A percentile compares a stretch with the other conserved stretches of the same genome.
Evolutionary conservation across 345 rosid species (phyloP).

Genomic region (Draba incana): DNA sequence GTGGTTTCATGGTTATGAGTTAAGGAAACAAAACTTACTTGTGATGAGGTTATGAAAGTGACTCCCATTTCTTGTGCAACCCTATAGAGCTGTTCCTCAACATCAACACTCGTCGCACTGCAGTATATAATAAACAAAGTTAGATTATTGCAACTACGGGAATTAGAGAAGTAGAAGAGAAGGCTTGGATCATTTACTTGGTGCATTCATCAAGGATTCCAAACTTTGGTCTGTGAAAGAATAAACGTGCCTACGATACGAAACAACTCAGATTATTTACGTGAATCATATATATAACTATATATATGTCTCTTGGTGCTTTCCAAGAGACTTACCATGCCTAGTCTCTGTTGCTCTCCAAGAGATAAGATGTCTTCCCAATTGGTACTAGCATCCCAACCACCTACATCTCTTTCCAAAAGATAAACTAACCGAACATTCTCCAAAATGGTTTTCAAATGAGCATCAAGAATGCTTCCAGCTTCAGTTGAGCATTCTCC

Average conservation of each 20-base stretch:
- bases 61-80: conserved; percentile 81
- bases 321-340: conserved; percentile 67
- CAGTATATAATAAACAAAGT: too few relatives aligned
- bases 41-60: conserved; percentile 92
- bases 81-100: conserved; percentile 93
- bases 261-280: conserved; percentile 31
- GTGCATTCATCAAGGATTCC: conserved; percentile 99
- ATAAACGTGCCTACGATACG: conserved; percentile 75
- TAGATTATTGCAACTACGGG: too few relatives aligned
- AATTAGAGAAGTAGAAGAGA: too few relatives aligned
- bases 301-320: conserved; percentile 1
- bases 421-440: conserved; percentile 85
- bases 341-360: conserved; percentile 97
- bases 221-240: conserved; percentile 91
- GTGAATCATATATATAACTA: background rate
- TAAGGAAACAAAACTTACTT: conserved; percentile 49
- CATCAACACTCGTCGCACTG: conserved; percentile 96
- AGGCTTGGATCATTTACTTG: conserved; percentile 58
- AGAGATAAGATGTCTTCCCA: conserved; percentile 98
- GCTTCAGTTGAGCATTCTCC: conserved; percentile 49
- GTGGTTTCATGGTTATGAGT: conserved; percentile 1
- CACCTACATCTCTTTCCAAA: conserved; percentile 79
- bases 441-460: conserved; percentile 71
- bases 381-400: conserved; percentile 79
- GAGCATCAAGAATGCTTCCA: conserved; percentile 53